Percentiles rank a stretch among this genome's conserved stretches.
These are phyloP conservation scores for Coleophoma eucalyptorum DNA, from an alignment of 2,329 filamentous ascomycete genomes.

Conservation along the genomic window DNA sequence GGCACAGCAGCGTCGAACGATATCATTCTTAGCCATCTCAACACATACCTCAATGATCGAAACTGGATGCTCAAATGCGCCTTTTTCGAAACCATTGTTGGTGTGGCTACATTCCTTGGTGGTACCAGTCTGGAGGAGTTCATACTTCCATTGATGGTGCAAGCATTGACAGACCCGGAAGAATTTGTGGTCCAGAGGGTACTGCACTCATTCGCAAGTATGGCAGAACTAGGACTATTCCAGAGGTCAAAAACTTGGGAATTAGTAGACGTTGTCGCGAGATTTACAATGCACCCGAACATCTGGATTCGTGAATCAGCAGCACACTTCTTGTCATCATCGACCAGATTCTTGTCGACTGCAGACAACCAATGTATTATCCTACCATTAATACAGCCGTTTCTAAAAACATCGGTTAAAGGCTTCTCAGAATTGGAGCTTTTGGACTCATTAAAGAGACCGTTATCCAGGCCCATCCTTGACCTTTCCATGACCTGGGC, in stretches of 20 bases:
- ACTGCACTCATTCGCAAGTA: slow-evolving; percentile 79
- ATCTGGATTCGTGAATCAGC: slow-evolving; percentile 92
- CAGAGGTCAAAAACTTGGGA: slow-evolving; percentile 85
- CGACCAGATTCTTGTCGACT: slow-evolving; percentile 69
- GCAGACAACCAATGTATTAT: slow-evolving; percentile 84
- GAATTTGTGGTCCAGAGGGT: slow-evolving; percentile 93
- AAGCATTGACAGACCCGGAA: slow-evolving; percentile 87
- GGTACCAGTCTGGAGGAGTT: slow-evolving; percentile 90
- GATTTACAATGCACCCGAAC: slow-evolving; percentile 92
- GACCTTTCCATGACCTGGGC: slow-evolving; percentile 89
- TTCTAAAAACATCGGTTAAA: slow-evolving; percentile 69
- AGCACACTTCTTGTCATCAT: slow-evolving; percentile 75
- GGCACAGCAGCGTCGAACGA: slow-evolving; percentile 89
- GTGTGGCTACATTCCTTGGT: slow-evolving; percentile 86
- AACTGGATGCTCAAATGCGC: slow-evolving; percentile 97
- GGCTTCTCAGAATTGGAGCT: slow-evolving; percentile 70
- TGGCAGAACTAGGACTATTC: slow-evolving; percentile 83
- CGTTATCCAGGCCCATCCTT: slow-evolving; percentile 74
- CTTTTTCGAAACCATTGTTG: slow-evolving; percentile 93
- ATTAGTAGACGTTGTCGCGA: slow-evolving; percentile 74
- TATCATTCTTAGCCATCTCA: slow-evolving; percentile 91
- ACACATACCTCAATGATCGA: slow-evolving; percentile 93
- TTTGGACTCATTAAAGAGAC: slow-evolving; percentile 78
- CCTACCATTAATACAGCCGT: slow-evolving; percentile 74
- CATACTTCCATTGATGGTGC: slow-evolving; percentile 91